Percentiles rank a stretch among this genome's conserved stretches.
Evolutionary conservation across 2,329 filamentous ascomycete genomes (phyloP).

Genomic region (Claviceps sorghi): DNA sequence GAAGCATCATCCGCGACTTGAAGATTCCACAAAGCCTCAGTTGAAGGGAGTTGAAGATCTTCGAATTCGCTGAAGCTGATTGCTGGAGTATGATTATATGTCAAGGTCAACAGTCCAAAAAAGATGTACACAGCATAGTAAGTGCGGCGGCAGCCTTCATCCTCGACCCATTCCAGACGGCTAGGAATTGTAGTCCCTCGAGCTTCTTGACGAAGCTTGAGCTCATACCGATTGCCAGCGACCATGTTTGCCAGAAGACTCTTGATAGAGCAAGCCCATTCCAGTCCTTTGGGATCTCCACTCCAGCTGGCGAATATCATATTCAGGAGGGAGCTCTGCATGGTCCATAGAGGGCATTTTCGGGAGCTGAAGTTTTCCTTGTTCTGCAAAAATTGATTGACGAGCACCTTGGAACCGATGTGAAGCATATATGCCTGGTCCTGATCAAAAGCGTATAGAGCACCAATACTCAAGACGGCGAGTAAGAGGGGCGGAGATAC

Average conservation of each 20-base stretch:
- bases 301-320: slow-evolving; percentile 99
- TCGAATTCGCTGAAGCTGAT: slow-evolving; percentile 99
- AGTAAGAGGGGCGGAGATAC: slow-evolving; percentile 72
- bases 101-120: slow-evolving; percentile 86
- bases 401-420: slow-evolving; percentile 91
- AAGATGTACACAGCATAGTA: slow-evolving; percentile 99
- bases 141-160: slow-evolving; percentile 88
- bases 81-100: slow-evolving; percentile 94
- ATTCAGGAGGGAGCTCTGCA: slow-evolving; percentile 92
- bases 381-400: slow-evolving; percentile 93
- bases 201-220: slow-evolving; percentile 83
- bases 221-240: slow-evolving; percentile 86
- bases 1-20: slow-evolving; percentile 60
- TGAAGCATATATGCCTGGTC: slow-evolving; percentile 95
- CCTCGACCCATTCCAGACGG: slow-evolving; percentile 86
- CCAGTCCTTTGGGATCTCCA: slow-evolving; percentile 88
- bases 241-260: slow-evolving; percentile 98
- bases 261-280: slow-evolving; percentile 99
- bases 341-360: slow-evolving; percentile 94
- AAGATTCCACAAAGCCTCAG: slow-evolving; percentile 87
- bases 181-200: slow-evolving; percentile 62
- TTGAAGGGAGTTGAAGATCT: slow-evolving; percentile 78
- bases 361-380: slow-evolving; percentile 98
- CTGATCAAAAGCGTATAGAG: slow-evolving; percentile 91
- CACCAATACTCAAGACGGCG: slow-evolving; percentile 86